Evolutionary conservation across 257 asterid genomes (phyloP).

Genomic region (Przewalskia tangutica): DNA sequence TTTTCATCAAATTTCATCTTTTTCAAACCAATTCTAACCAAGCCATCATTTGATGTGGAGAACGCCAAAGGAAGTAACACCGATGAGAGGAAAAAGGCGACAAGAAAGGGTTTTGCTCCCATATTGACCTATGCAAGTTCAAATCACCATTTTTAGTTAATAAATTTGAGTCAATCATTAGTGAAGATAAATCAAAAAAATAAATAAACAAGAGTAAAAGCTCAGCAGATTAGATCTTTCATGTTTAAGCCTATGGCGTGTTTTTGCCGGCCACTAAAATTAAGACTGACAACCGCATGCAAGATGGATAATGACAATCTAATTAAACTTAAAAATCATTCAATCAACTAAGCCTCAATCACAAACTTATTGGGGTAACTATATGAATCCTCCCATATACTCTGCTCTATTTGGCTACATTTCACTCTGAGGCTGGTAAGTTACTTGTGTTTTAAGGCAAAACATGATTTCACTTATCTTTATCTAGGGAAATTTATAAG

Average conservation of each 20-base stretch:
- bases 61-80: constrained; percentile 33
- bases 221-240: not conserved
- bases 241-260: not conserved
- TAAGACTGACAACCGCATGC: not conserved
- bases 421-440: not conserved
- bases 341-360: not conserved
- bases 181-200: not conserved
- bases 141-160: constrained; percentile 2
- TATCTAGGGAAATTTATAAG: not conserved
- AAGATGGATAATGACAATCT: not conserved
- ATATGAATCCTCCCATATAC: not conserved
- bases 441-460: not conserved
- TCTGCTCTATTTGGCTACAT: not conserved
- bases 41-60: constrained; percentile 42
- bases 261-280: not conserved
- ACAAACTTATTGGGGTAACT: not conserved
- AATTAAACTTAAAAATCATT: too few species aligned
- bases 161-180: not conserved
- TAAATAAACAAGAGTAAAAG: not conserved
- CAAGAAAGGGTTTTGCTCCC: constrained; percentile 31
- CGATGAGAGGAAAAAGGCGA: constrained; percentile 28
- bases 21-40: constrained; percentile 51
- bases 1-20: constrained; percentile 46
- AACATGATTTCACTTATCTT: not conserved
- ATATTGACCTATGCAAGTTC: constrained; percentile 34